phyloP scores from a whole-genome alignment of 2,329 filamentous ascomycete genomes.

The Epichloe amarillans region DNA sequence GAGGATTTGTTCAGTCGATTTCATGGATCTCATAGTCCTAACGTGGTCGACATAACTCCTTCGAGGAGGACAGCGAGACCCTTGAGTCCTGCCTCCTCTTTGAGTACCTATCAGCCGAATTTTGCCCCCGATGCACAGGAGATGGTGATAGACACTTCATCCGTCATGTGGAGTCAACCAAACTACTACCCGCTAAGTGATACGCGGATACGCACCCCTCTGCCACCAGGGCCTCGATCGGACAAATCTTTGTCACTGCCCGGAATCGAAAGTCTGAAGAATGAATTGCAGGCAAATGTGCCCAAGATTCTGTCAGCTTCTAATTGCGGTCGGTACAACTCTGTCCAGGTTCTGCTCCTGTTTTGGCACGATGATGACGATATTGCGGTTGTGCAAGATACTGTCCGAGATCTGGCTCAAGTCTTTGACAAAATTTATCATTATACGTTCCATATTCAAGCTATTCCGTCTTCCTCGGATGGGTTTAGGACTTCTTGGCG shows the following conservation, averaged over 20 bases:
- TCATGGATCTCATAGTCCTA: conserved; percentile 36
- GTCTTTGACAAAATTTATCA: conserved; percentile 40
- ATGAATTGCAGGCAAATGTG: conserved; percentile 37
- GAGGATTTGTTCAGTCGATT: conserved; percentile 44
- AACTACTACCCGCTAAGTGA: conserved; percentile 30
- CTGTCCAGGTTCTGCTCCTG: conserved; percentile 39
- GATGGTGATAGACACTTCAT: conserved; percentile 39
- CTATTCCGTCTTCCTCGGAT: conserved; percentile 36
- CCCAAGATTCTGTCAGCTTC: conserved; percentile 36
- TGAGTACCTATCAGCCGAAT: conserved; percentile 23
- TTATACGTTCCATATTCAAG: conserved; percentile 33
- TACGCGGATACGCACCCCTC: conserved; percentile 38
- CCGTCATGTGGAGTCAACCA: conserved; percentile 19
- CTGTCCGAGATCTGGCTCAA: conserved; percentile 33
- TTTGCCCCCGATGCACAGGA: conserved; percentile 35
- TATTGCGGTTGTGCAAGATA: conserved; percentile 22
- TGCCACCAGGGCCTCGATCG: conserved; percentile 41
- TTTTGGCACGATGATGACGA: conserved; percentile 44
- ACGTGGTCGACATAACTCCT: conserved; percentile 34
- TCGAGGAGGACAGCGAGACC: conserved; percentile 26
- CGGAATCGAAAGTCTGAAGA: conserved; percentile 36
- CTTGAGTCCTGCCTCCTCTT: conserved; percentile 33
- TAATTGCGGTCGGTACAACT: conserved; percentile 37
- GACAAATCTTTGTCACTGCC: conserved; percentile 37
- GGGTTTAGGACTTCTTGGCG: conserved; percentile 35